These are phyloP conservation scores for Phaeotremella skinneri DNA, from an alignment of 768 basidiomycete genomes.

Conservation along the genomic window DNA sequence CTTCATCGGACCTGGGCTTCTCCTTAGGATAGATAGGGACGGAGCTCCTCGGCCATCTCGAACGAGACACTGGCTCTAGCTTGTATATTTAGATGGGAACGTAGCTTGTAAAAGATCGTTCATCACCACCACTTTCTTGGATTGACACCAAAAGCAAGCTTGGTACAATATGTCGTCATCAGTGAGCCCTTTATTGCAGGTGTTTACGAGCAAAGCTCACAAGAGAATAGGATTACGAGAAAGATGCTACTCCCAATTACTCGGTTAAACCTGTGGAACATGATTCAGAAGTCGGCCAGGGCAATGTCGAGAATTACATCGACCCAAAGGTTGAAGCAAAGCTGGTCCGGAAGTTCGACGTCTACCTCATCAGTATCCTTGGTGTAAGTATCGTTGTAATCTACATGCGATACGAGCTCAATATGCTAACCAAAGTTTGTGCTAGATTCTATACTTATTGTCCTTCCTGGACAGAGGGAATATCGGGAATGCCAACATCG, in stretches of 20 bases:
- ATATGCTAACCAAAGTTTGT: background rate
- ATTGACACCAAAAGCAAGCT: too few relatives aligned
- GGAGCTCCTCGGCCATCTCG: too few relatives aligned
- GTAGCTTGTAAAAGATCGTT: too few relatives aligned
- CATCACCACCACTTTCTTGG: too few relatives aligned
- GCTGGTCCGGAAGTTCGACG: slow-evolving; percentile 12
- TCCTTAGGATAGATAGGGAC: too few relatives aligned
- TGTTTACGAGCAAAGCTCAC: too few relatives aligned
- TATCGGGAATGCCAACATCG: slow-evolving; percentile 19
- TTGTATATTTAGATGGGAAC: too few relatives aligned
- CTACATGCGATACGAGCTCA: background rate
- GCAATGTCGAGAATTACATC: background rate
- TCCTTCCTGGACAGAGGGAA: slow-evolving; percentile 65
- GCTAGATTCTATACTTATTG: slow-evolving; percentile 22
- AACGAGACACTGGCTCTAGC: too few relatives aligned
- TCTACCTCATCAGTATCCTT: slow-evolving; percentile 10
- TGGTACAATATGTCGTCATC: too few relatives aligned
- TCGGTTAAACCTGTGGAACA: background rate
- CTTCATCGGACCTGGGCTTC: too few relatives aligned
- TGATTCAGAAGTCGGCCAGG: background rate
- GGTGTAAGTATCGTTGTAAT: slow-evolving; percentile 2
- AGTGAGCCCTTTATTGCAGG: too few relatives aligned
- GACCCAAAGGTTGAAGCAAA: slow-evolving; percentile 13
- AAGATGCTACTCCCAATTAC: background rate
- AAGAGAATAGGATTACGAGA: background rate